Evolutionary conservation across 139 green algal species (phyloP).

Genomic region (Gonium pectorale): DNA sequence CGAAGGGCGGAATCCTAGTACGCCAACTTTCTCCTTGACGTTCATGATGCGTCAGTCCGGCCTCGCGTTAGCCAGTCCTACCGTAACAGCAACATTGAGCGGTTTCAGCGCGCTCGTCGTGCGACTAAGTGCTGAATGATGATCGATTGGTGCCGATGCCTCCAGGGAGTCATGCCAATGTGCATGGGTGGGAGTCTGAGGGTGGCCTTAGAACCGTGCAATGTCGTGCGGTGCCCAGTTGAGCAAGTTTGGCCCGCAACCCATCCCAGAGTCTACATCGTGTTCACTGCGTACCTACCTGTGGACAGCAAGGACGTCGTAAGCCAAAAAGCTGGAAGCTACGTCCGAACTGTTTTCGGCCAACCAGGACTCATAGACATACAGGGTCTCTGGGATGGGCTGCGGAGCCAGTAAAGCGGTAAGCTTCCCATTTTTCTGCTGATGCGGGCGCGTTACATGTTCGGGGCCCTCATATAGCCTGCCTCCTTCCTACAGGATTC

Average conservation of each 20-base stretch:
- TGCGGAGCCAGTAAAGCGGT: slow-evolving; percentile 32
- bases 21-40: slow-evolving; percentile 30
- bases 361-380: too few species aligned
- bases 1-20: slow-evolving; percentile 6
- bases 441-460: too few species aligned
- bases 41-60: neutral
- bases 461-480: too few species aligned
- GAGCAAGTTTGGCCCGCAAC: too few species aligned
- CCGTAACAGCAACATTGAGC: neutral
- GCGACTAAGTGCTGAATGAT: neutral
- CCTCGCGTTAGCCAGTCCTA: neutral
- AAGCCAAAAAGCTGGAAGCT: too few species aligned
- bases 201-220: neutral
- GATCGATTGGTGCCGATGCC: neutral
- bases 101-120: too few species aligned
- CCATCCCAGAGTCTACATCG: too few species aligned
- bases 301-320: too few species aligned
- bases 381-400: too few species aligned
- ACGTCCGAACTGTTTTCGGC: too few species aligned
- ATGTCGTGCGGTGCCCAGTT: neutral
- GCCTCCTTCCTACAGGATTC: too few species aligned
- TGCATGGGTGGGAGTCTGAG: neutral
- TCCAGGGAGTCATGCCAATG: neutral
- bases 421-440: neutral
- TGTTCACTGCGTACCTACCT: too few species aligned